These are phyloP conservation scores for Penicillium lividum DNA, from an alignment of 495 filamentous ascomycete species.

Conservation along the genomic window DNA sequence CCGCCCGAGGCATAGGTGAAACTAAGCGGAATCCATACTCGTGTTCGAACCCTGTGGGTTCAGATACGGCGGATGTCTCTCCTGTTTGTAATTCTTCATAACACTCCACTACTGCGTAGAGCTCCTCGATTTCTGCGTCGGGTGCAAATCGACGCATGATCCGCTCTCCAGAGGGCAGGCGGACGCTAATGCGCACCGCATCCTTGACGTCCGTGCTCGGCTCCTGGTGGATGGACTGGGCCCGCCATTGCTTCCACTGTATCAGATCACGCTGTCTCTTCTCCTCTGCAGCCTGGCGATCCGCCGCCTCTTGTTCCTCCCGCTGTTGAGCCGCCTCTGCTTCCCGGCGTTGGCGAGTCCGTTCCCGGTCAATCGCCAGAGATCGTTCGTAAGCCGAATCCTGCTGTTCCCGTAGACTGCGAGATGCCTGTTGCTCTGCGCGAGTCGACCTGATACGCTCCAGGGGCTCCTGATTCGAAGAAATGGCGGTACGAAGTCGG, in stretches of 20 bases:
- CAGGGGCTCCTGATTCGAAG: conserved; percentile 68
- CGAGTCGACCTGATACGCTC: conserved; percentile 66
- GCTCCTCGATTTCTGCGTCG: conserved; percentile 71
- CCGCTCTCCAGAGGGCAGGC: conserved; percentile 70
- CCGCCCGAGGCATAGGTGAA: conserved; percentile 76
- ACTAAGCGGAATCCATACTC: conserved; percentile 79
- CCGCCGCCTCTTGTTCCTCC: conserved; percentile 62
- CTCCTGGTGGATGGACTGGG: conserved; percentile 63
- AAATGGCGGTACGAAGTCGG: conserved; percentile 68
- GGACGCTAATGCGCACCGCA: conserved; percentile 76
- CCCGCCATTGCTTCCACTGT: conserved; percentile 84
- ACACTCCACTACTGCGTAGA: conserved; percentile 97
- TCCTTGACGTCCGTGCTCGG: conserved; percentile 65
- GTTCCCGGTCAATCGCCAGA: conserved; percentile 82
- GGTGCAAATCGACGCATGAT: conserved; percentile 72
- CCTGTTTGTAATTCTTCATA: conserved; percentile 59
- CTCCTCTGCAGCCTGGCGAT: conserved; percentile 64
- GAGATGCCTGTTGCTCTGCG: conserved; percentile 72
- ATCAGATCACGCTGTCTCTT: conserved; percentile 55
- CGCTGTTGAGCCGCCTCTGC: conserved; percentile 66
- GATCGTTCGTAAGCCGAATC: conserved; percentile 91
- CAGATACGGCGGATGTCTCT: conserved; percentile 28
- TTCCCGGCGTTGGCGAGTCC: conserved; percentile 70
- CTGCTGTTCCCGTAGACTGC: conserved; percentile 78
- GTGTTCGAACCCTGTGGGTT: conserved; percentile 73